Evolutionary conservation across 768 basidiomycete species (phyloP).

Genomic region (Amanita rimosa): DNA sequence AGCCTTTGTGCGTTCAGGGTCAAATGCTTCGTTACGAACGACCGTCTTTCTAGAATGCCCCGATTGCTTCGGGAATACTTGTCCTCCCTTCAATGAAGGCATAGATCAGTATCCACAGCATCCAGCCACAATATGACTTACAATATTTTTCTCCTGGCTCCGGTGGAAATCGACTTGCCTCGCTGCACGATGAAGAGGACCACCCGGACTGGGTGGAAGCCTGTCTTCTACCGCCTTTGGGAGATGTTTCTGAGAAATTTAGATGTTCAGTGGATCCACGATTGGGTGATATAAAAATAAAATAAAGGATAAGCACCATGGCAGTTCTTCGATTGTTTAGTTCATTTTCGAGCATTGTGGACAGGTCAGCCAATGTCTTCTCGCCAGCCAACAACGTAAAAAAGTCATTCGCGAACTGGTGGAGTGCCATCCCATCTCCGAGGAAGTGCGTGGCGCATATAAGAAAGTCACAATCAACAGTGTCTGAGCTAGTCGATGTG

Average conservation of each 20-base stretch:
- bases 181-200: conserved; percentile 32
- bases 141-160: conserved; percentile 46
- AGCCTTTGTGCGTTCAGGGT: conserved; percentile 39
- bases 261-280: neutral
- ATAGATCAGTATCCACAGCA: neutral
- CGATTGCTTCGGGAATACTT: conserved; percentile 48
- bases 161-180: conserved; percentile 44
- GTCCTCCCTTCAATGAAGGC: conserved; percentile 46
- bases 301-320: neutral
- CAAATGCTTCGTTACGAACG: conserved; percentile 58
- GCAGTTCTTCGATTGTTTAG: neutral
- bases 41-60: conserved; percentile 43
- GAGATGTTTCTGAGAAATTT: conserved; percentile 7
- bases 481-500: conserved; percentile 3
- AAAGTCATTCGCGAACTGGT: conserved; percentile 74
- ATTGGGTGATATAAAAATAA: neutral
- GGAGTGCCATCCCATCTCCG: conserved; percentile 82
- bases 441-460: conserved; percentile 74
- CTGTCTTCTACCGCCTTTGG: conserved; percentile 16
- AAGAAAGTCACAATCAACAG: conserved; percentile 42
- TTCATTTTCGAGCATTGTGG: neutral
- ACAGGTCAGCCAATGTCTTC: neutral
- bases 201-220: conserved; percentile 22
- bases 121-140: conserved; percentile 14
- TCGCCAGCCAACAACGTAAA: conserved; percentile 40